Evolutionary conservation across 768 basidiomycete genomes (phyloP).

Genomic region (Termitomyces sp.): DNA sequence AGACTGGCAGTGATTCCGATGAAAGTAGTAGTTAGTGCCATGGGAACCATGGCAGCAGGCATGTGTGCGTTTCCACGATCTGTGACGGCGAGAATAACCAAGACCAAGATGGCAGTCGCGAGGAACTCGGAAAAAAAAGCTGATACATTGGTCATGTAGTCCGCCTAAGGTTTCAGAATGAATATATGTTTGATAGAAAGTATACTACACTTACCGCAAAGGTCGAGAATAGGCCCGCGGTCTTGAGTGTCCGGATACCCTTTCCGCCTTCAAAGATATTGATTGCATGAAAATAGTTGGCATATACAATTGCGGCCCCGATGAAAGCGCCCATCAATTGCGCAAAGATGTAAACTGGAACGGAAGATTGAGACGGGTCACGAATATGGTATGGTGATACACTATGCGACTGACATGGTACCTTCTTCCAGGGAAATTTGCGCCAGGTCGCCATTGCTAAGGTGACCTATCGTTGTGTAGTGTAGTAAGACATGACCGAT

Average conservation of each 20-base stretch:
- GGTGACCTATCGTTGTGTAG: conserved; percentile 37
- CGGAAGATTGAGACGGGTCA: background rate
- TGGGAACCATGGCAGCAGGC: conserved; percentile 44
- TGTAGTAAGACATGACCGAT: background rate
- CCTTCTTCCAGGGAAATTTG: conserved; percentile 66
- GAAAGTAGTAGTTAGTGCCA: conserved; percentile 53
- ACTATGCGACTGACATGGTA: conserved; percentile 32
- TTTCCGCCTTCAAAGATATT: conserved; percentile 54
- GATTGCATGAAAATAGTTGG: conserved; percentile 64
- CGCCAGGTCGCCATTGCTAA: conserved; percentile 56
- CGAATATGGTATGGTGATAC: background rate
- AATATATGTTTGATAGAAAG: background rate
- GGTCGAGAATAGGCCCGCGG: conserved; percentile 53
- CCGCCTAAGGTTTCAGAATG: conserved; percentile 5
- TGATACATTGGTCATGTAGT: conserved; percentile 30
- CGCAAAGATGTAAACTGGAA: conserved; percentile 44
- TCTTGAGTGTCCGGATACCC: conserved; percentile 45
- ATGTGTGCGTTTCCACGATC: conserved; percentile 49
- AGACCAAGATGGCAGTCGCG: conserved; percentile 49
- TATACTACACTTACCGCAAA: conserved; percentile 41
- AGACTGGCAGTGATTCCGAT: conserved; percentile 51
- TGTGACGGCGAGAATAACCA: conserved; percentile 47
- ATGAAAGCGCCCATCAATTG: conserved; percentile 58
- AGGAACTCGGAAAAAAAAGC: conserved; percentile 50
- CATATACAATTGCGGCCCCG: conserved; percentile 55